Base-by-base conservation (phyloP, 108 stramenopile species). In the Seminavis robusta region DNA sequence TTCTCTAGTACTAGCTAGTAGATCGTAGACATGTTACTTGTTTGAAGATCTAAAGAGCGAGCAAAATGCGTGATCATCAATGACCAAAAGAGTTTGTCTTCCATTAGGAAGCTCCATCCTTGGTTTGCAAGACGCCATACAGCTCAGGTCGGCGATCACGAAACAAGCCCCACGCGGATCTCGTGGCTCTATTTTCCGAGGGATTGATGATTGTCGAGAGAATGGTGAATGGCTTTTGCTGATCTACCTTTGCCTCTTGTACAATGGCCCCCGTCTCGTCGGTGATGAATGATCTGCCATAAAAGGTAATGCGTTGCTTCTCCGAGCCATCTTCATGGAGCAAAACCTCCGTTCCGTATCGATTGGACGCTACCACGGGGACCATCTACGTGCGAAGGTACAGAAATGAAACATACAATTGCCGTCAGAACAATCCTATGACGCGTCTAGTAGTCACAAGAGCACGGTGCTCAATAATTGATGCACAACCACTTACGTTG, bases 81-180 rank as follows among this genome's bases (percentile, higher is more conserved):
- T n/a, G n/a, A n/a, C n/a, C n/a, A n/a, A n/a, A n/a, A n/a, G n/a
- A n/a, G n/a, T n/a, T n/a, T n/a, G n/a, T n/a, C n/a, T n/a, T n/a
- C n/a, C n/a, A n/a, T n/a, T n/a, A n/a, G 42, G 21, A 33, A 11
- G 48, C 50, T 46, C 81, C 81, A 62, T 83, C 81, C 56, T 79
- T 78, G 40, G 81, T 83, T 16, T 45, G 51, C 21, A 84, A 51
- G 1, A 70, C 30, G 19, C 36, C 29, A 59, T 86, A 86, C 9
- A 80, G 44, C n/a, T 86, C 84, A 8, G 84, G 84, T 58, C 84
- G 44, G 19, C 84, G 70, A 70, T 86, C 84, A 11, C 80, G 76
- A 40, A 81, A 81, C 34, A 86, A 36, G 19, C 84, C 84, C 80
- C 80, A 86, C 20, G 77, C 80, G 21, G 55, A 19, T 9, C 84